Evolutionary conservation across 805 yeast genomes (phyloP).

Genomic region (Teunomyces gatunensis): DNA sequence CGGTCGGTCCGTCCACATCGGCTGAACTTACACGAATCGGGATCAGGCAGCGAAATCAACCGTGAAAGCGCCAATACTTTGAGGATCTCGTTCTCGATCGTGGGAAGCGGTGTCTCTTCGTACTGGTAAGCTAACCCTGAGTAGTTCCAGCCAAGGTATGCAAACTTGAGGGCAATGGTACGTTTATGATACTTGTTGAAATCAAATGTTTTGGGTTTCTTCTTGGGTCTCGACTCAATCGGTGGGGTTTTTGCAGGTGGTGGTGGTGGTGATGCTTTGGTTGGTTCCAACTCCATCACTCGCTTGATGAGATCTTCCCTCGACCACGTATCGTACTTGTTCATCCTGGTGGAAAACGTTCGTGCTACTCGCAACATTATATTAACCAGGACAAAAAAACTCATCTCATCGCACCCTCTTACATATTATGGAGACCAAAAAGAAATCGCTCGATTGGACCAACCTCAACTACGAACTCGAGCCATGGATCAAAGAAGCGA

Average conservation of each 20-base stretch:
- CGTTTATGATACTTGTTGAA: slow-evolving; percentile 62
- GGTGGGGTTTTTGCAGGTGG: neutral
- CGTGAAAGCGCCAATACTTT: slow-evolving; percentile 68
- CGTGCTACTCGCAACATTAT: neutral
- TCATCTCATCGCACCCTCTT: slow-evolving; percentile 3
- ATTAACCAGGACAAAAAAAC: neutral
- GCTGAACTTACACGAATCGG: slow-evolving; percentile 68
- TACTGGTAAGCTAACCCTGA: slow-evolving; percentile 85
- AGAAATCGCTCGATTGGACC: slow-evolving; percentile 59
- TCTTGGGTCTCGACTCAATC: slow-evolving; percentile 7
- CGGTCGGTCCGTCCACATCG: slow-evolving; percentile 94
- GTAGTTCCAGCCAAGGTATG: slow-evolving; percentile 93
- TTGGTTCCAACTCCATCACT: slow-evolving; percentile 53
- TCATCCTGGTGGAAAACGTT: neutral
- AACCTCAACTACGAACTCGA: slow-evolving; percentile 50
- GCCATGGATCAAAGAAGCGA: slow-evolving; percentile 72
- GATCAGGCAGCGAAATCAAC: slow-evolving; percentile 58
- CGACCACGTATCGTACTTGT: slow-evolving; percentile 58
- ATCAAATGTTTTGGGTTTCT: slow-evolving; percentile 52
- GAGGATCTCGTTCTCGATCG: slow-evolving; percentile 77
- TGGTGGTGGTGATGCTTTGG: neutral
- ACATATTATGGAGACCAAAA: slow-evolving; percentile 20
- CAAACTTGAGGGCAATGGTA: slow-evolving; percentile 75
- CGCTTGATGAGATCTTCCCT: slow-evolving; percentile 60
- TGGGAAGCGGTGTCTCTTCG: slow-evolving; percentile 74